Evolutionary conservation across 2,329 filamentous ascomycete species (phyloP).

Genomic region (Ilyonectria robusta): DNA sequence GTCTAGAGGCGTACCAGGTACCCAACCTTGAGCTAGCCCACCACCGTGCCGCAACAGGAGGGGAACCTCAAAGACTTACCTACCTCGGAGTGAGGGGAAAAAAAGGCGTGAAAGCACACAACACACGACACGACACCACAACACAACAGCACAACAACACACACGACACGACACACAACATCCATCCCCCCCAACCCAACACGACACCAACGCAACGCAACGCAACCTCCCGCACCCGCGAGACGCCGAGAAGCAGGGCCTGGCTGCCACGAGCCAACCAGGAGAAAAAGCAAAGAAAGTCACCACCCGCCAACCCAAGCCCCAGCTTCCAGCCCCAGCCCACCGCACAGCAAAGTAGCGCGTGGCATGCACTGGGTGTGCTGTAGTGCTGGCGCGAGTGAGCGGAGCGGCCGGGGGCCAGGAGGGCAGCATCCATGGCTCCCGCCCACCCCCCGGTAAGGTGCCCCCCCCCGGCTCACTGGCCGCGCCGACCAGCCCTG

Average conservation of each 20-base stretch:
- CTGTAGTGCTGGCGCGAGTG: conserved; percentile 43
- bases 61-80: conserved; percentile 22
- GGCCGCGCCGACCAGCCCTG: conserved; percentile 36
- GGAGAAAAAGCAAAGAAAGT: conserved; percentile 31
- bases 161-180: conserved; percentile 20
- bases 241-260: conserved; percentile 30
- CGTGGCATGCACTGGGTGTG: conserved; percentile 37
- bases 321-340: conserved; percentile 30
- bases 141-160: conserved; percentile 41
- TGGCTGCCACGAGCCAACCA: conserved; percentile 28
- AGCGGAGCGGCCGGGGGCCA: conserved; percentile 43
- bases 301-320: conserved; percentile 35
- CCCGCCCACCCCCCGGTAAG: conserved; percentile 34
- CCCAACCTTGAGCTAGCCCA: conserved; percentile 33
- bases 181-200: conserved; percentile 18
- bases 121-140: conserved; percentile 36
- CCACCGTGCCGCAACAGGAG: conserved; percentile 45
- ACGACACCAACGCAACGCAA: conserved; percentile 30
- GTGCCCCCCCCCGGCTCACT: conserved; percentile 18
- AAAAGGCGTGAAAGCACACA: conserved; percentile 18
- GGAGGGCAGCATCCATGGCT: conserved; percentile 43
- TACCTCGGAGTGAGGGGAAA: conserved; percentile 10
- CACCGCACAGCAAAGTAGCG: conserved; percentile 25
- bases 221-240: conserved; percentile 32
- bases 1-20: conserved; percentile 35